Evolutionary conservation across 768 basidiomycete genomes (phyloP).

Genomic region (Erythrobasidium yunnanense): DNA sequence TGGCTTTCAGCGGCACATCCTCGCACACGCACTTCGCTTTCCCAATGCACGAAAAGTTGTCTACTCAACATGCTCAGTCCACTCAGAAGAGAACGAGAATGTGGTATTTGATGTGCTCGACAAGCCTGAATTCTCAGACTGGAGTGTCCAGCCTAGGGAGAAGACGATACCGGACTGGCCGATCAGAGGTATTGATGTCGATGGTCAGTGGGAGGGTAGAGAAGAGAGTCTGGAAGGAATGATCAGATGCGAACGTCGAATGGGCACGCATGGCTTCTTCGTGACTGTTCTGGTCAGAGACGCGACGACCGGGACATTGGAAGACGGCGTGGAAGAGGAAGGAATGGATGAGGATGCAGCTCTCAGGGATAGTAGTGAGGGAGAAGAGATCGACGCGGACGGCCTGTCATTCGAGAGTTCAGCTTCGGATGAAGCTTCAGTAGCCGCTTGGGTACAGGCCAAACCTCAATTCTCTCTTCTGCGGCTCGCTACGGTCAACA

Average conservation of each 20-base stretch:
- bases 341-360: neutral
- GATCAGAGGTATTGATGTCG: slow-evolving; percentile 53
- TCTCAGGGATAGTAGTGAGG: too few relatives aligned
- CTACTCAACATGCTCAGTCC: slow-evolving; percentile 95
- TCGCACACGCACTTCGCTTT: slow-evolving; percentile 91
- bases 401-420: too few relatives aligned
- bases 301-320: neutral
- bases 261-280: slow-evolving; percentile 89
- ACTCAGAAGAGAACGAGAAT: slow-evolving; percentile 82
- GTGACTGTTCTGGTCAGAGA: slow-evolving; percentile 73
- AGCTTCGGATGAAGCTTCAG: too few relatives aligned
- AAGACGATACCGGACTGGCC: slow-evolving; percentile 72
- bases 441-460: neutral
- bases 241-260: slow-evolving; percentile 49
- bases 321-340: neutral
- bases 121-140: slow-evolving; percentile 59
- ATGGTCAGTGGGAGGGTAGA: neutral
- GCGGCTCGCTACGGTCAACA: slow-evolving; percentile 3
- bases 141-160: slow-evolving; percentile 56
- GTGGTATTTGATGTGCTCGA: slow-evolving; percentile 66
- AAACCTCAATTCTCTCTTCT: slow-evolving; percentile 5
- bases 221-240: slow-evolving; percentile 51
- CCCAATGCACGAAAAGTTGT: slow-evolving; percentile 68
- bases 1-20: slow-evolving; percentile 77
- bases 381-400: too few relatives aligned